phyloP scores from a whole-genome alignment of 2,329 filamentous ascomycete genomes.

The Paramyrothecium sp. region DNA sequence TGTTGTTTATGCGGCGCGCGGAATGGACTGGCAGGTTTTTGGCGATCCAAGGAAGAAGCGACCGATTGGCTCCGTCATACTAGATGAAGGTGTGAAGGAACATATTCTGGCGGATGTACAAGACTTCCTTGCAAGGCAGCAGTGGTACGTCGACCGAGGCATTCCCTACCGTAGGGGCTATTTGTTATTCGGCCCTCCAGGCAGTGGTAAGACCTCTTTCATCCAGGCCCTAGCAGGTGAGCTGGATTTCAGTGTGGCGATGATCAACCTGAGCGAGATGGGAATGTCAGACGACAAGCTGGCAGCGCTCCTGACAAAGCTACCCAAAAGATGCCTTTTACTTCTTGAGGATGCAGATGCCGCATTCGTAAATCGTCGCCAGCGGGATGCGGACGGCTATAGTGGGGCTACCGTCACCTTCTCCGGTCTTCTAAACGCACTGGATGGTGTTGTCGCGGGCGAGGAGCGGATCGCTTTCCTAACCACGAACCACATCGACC shows the following conservation, averaged over 20 bases:
- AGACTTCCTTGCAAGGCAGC: constrained; percentile 75
- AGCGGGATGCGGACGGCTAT: constrained; percentile 79
- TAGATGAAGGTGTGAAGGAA: constrained; percentile 83
- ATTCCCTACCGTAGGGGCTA: constrained; percentile 92
- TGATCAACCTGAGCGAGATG: constrained; percentile 86
- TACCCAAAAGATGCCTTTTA: constrained; percentile 79
- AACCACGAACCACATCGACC: constrained; percentile 91
- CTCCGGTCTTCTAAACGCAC: constrained; percentile 80
- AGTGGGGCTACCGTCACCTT: constrained; percentile 88
- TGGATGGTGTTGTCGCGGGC: constrained; percentile 90
- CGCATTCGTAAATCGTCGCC: constrained; percentile 79
- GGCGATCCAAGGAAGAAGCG: constrained; percentile 84
- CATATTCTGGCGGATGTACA: constrained; percentile 75
- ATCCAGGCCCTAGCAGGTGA: constrained; percentile 94
- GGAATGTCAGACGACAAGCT: constrained; percentile 88
- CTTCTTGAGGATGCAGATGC: constrained; percentile 90
- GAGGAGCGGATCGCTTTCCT: constrained; percentile 93
- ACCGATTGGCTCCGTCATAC: constrained; percentile 81
- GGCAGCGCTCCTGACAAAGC: constrained; percentile 80
- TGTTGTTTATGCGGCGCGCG: constrained; percentile 81
- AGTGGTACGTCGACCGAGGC: constrained; percentile 92
- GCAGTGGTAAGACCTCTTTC: constrained; percentile 92
- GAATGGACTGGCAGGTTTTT: constrained; percentile 81
- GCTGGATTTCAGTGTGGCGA: constrained; percentile 87
- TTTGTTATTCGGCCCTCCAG: constrained; percentile 83